Evolutionary conservation across 106 monocot species (phyloP), one percentile per base, ranked within the genome.

Genomic region (Dioscorea dumetorum): DNA sequence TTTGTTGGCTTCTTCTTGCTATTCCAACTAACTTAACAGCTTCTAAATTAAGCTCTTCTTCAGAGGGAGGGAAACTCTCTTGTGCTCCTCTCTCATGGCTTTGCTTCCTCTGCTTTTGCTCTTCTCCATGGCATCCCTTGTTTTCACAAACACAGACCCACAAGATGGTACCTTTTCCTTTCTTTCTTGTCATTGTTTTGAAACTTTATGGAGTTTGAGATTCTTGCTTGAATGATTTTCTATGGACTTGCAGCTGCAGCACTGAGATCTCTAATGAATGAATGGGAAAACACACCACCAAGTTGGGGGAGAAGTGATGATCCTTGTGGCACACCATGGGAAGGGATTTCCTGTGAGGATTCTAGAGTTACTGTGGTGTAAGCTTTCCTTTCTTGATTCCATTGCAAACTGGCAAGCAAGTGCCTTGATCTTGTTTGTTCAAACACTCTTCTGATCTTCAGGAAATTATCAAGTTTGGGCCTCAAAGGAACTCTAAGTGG

Each of bases 311-410:
- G 49, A 0, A 58, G 76, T 3, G 66, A 49, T 32, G 85, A 90
- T 72, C 90, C 90, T 15, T 90, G 90, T 67, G 78, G 58, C 9
- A 22, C 49, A 11, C 66, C 41, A 0, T 97, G 95, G 95, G 84
- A 82, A 0, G 95, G 95, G 58, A 72, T 97, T 15, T 5, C 0
- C 2, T 97, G 95, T 70, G 53, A 21, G 12, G 57, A 79, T 54
- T 74, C 73, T 2, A 86, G 89, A 62, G 80, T 97, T 18, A 87
- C 64, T 24, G 34, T 18, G 41, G 17, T 97, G 95, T 97, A 68
- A 78, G 84, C 48, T 23, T 14, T 32, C 17, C 18, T 13, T 4
- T 19, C 49, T 7, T 49, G 20, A 5, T 66, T 49, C 19, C 34
- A 33, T 8, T 7, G 3, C n/a, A 28, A 1, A 41, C 41, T 41